Percentiles rank a stretch among this genome's conserved stretches.
phyloP scores from a whole-genome alignment of 2,329 filamentous ascomycete species.

The Talaromyces sp. region DNA sequence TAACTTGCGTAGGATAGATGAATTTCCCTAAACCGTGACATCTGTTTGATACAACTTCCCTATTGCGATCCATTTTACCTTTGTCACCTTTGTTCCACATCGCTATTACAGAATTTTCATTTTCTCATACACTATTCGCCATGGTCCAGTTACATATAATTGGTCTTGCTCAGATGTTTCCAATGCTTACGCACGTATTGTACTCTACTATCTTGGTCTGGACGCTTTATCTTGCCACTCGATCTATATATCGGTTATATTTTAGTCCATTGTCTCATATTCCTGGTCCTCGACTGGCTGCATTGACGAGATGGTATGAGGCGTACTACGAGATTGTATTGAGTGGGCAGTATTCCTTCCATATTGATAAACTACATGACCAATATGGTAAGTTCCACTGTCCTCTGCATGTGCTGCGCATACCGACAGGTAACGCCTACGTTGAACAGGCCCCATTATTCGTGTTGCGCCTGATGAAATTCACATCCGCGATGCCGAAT shows the following conservation, averaged over 20 bases:
- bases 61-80: too few relatives aligned
- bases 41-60: too few relatives aligned
- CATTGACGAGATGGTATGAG: conserved; percentile 25
- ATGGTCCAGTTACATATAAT: not conserved
- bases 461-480: conserved; percentile 30
- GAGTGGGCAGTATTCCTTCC: conserved; percentile 21
- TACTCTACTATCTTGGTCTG: conserved; percentile 1
- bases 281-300: conserved; percentile 32
- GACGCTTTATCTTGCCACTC: not conserved
- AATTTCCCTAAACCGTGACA: too few relatives aligned
- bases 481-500: conserved; percentile 28
- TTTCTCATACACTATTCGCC: not conserved
- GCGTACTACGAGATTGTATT: conserved; percentile 26
- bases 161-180: not conserved
- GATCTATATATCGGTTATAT: conserved; percentile 24
- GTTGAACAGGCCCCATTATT: conserved; percentile 27
- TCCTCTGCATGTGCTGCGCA: not conserved
- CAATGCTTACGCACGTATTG: not conserved
- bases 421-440: not conserved
- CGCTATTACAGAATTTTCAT: not conserved
- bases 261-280: conserved; percentile 28
- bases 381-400: conserved; percentile 26
- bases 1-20: too few relatives aligned
- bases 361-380: conserved; percentile 24
- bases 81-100: not conserved